phyloP scores from a whole-genome alignment of 495 filamentous ascomycete genomes.

The Xylaria bambusicola region DNA sequence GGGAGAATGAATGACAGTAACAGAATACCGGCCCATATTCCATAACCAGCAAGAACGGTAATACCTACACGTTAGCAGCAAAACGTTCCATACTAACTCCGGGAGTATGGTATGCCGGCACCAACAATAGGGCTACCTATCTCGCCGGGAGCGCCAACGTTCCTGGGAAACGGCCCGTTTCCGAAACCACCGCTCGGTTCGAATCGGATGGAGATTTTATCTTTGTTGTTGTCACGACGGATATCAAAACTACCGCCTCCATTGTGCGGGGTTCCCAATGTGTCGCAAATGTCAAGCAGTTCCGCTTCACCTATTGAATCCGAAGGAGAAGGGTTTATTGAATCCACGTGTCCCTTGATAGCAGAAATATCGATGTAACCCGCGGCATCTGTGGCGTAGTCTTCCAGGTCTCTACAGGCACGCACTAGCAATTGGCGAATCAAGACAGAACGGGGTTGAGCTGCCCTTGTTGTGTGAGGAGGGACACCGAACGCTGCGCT shows the following conservation, averaged over 20 bases:
- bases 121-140: constrained; percentile 60
- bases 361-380: constrained; percentile 68
- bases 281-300: constrained; percentile 87
- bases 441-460: constrained; percentile 44
- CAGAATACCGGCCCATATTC: neutral
- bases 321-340: constrained; percentile 55
- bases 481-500: constrained; percentile 29
- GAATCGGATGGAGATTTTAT: constrained; percentile 53
- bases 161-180: constrained; percentile 30
- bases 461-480: constrained; percentile 29
- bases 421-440: constrained; percentile 54
- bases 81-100: neutral
- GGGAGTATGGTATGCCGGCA: constrained; percentile 25
- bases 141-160: constrained; percentile 50
- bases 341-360: constrained; percentile 67
- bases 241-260: constrained; percentile 83
- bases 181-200: constrained; percentile 28
- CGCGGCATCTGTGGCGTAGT: constrained; percentile 36
- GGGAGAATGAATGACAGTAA: constrained; percentile 9
- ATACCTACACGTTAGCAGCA: neutral
- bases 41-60: neutral
- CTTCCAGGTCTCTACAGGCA: constrained; percentile 48
- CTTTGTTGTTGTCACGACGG: constrained; percentile 50
- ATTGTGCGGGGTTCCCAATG: constrained; percentile 81
- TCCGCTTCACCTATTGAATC: constrained; percentile 65